These are phyloP conservation scores for Tolypocladium ovalisporum DNA, from an alignment of 2,329 filamentous ascomycete genomes.

Conservation along the genomic window DNA sequence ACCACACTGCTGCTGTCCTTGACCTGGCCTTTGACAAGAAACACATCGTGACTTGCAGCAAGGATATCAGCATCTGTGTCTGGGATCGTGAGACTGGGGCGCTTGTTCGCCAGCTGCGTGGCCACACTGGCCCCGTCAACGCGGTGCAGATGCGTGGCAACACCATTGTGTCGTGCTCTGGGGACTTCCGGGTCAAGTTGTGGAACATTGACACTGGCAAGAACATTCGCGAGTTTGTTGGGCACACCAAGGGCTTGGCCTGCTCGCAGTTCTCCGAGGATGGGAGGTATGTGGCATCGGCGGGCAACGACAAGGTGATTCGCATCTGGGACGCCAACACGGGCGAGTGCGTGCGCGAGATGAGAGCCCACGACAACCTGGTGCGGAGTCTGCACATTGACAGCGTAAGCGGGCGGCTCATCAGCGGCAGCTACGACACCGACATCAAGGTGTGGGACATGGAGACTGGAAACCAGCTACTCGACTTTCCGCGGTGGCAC, in stretches of 20 bases:
- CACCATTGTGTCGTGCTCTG: conserved; percentile 84
- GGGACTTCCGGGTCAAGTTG: conserved; percentile 85
- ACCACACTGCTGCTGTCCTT: conserved; percentile 79
- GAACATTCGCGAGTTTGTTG: conserved; percentile 80
- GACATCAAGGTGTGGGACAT: conserved; percentile 94
- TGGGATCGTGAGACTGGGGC: conserved; percentile 78
- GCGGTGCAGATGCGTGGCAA: conserved; percentile 92
- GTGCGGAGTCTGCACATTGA: conserved; percentile 90
- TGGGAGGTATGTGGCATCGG: conserved; percentile 83
- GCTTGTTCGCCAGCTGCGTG: conserved; percentile 67
- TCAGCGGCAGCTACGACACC: conserved; percentile 90
- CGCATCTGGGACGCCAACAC: conserved; percentile 94
- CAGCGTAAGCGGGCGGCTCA: conserved; percentile 70
- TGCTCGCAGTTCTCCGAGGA: conserved; percentile 96
- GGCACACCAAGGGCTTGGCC: conserved; percentile 85
- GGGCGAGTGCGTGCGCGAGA: conserved; percentile 69
- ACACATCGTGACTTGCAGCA: conserved; percentile 94
- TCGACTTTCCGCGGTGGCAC: conserved; percentile 91
- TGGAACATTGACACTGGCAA: conserved; percentile 90
- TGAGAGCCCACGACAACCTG: conserved; percentile 73
- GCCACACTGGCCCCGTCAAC: conserved; percentile 88
- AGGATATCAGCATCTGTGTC: conserved; percentile 86
- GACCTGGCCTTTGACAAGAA: conserved; percentile 88
- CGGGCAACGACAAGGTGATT: conserved; percentile 90
- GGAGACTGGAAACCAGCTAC: conserved; percentile 62